These are phyloP conservation scores for Fusarium subtropicale DNA, from an alignment of 2,329 filamentous ascomycete genomes.

Conservation along the genomic window DNA sequence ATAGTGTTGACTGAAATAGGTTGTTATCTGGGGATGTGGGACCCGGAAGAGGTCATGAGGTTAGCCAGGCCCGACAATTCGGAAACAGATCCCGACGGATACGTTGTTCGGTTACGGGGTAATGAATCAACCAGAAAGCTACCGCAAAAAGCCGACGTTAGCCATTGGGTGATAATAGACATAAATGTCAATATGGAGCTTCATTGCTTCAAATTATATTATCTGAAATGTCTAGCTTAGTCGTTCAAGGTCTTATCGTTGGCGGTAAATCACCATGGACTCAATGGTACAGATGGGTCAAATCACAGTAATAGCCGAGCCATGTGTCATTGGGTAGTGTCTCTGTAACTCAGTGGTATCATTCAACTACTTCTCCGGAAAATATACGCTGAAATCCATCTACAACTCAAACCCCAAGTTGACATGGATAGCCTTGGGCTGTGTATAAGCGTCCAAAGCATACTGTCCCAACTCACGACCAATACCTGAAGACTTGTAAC, in stretches of 20 bases:
- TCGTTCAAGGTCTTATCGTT: background rate
- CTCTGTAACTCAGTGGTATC: conserved; percentile 14
- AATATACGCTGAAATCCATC: background rate
- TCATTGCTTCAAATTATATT: background rate
- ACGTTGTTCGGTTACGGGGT: background rate
- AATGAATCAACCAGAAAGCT: background rate
- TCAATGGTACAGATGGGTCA: background rate
- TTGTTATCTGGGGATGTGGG: conserved; percentile 14
- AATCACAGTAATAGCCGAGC: background rate
- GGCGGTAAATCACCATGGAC: too few species aligned
- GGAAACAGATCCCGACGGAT: conserved; percentile 27
- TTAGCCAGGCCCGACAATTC: background rate
- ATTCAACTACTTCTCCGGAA: background rate
- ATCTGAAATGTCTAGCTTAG: background rate
- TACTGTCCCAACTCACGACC: conserved; percentile 45
- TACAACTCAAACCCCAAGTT: conserved; percentile 39
- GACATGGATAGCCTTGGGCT: conserved; percentile 45
- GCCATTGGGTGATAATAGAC: background rate
- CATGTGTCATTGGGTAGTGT: background rate
- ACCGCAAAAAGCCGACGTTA: background rate
- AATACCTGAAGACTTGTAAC: conserved; percentile 45
- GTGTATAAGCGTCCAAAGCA: conserved; percentile 46
- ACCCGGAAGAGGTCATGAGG: conserved; percentile 14
- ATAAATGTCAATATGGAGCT: too few species aligned
- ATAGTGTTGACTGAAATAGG: conserved; percentile 7